Evolutionary conservation across 352 stramenopile genomes (phyloP), one percentile per base, ranked within the genome.

Genomic region (Hyaloperonospora brassicae): DNA sequence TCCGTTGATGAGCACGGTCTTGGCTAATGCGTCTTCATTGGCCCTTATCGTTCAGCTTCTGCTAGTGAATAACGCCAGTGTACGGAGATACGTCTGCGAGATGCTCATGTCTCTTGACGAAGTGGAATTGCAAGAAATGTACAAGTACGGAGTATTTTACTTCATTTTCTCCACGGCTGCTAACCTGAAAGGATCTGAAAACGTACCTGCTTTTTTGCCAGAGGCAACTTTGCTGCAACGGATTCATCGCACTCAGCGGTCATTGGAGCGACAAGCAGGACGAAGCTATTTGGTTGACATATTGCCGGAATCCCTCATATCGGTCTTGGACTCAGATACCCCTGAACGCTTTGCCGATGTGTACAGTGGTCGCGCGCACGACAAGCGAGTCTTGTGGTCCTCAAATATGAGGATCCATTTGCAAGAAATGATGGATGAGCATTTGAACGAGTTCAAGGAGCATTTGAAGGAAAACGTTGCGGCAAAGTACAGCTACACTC

Each of bases 331-430:
- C 38, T 70, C 65, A 6, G 83, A 90, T 8, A 59, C 66, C 6
- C 55, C 83, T 6, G 75, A 86, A 13, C 35, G 60, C 10, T 89
- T 93, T 69, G 76, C 83, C 0, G 69, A 84, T 7, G 70, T 89
- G 6, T 91, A 77, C 55, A 76, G 59, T 0, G 66, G 74, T 4
- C 74, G 73, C 9, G 73, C 65, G 40, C 62, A 58, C 14, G 80
- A 93, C 44, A 86, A 83, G 17, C 77, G 79, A 1, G 78, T 83
- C 5, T 21, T 90, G 22, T 93, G 83, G 83, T 83, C 79, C 0
- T 38, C 68, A 12, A 60, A 68, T 2, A 93, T 93, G 83, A 68
- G 79, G 10, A 47, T 70, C 5, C 79, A 93, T 55, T 62, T 93
- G 10, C 79, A 88, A 47, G 50, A 70, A 14, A 87, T 89, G 73